Evolutionary conservation across 2,329 filamentous ascomycete species (phyloP).

Genomic region (Cercospora sp.): DNA sequence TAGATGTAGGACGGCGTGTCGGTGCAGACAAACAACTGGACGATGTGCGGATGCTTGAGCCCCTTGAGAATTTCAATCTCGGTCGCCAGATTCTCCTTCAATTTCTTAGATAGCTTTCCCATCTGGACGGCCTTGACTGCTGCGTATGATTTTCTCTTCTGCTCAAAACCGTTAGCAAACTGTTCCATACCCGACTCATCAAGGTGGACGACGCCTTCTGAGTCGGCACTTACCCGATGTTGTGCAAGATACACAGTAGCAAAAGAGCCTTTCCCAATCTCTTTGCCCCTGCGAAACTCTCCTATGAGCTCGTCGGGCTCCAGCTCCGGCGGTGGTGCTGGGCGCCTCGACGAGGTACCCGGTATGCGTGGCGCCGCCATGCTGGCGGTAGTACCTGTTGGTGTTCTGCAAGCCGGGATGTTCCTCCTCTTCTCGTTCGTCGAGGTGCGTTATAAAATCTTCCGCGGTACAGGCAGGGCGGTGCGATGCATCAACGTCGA

Average conservation of each 20-base stretch:
- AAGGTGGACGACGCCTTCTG: background rate
- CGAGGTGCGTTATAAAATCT: background rate
- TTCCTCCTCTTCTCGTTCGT: slow-evolving; percentile 16
- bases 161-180: slow-evolving; percentile 20
- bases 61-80: slow-evolving; percentile 95
- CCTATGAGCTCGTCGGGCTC: slow-evolving; percentile 58
- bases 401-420: slow-evolving; percentile 8
- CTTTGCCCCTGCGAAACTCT: slow-evolving; percentile 76
- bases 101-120: slow-evolving; percentile 86
- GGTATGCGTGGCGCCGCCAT: slow-evolving; percentile 35
- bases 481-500: slow-evolving; percentile 1
- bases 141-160: slow-evolving; percentile 75
- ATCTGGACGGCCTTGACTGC: slow-evolving; percentile 97
- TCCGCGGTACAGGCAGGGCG: background rate
- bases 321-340: slow-evolving; percentile 36
- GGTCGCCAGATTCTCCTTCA: slow-evolving; percentile 91
- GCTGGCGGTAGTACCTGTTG: slow-evolving; percentile 18
- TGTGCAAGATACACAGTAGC: slow-evolving; percentile 74
- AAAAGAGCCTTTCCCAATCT: slow-evolving; percentile 97
- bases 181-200: background rate
- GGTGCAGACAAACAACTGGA: slow-evolving; percentile 90
- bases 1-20: slow-evolving; percentile 88
- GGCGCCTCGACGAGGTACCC: slow-evolving; percentile 38
- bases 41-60: slow-evolving; percentile 93
- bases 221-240: slow-evolving; percentile 34